Evolutionary conservation across 768 basidiomycete species (phyloP).

Genomic region (Podaxis mareebaensis): DNA sequence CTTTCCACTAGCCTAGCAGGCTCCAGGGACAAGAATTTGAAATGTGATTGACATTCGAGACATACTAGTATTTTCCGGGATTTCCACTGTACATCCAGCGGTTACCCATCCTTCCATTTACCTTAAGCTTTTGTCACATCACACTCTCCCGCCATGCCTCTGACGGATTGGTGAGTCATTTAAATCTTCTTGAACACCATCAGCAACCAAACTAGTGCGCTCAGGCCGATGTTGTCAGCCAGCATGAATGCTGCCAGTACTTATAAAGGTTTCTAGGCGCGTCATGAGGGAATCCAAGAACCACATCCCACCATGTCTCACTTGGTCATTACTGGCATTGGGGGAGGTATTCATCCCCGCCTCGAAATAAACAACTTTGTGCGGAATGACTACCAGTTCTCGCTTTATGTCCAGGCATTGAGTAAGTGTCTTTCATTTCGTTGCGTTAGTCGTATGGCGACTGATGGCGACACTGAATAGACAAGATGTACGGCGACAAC

Average conservation of each 20-base stretch:
- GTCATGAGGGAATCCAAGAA: too few relatives aligned
- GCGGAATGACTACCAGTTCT: conserved; percentile 43
- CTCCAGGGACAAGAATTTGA: too few relatives aligned
- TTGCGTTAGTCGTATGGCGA: not conserved
- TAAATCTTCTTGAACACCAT: too few relatives aligned
- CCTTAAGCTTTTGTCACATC: too few relatives aligned
- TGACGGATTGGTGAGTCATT: too few relatives aligned
- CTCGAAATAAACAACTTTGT: conserved; percentile 46
- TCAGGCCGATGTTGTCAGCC: not conserved
- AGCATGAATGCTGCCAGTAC: not conserved
- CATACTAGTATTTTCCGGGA: too few relatives aligned
- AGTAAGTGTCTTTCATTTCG: conserved; percentile 29
- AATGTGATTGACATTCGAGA: too few relatives aligned
- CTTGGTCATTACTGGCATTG: conserved; percentile 28
- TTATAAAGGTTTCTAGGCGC: not conserved
- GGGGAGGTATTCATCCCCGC: conserved; percentile 35
- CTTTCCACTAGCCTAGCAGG: too few relatives aligned
- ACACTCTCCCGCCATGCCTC: too few relatives aligned
- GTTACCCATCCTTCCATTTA: too few relatives aligned
- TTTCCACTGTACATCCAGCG: too few relatives aligned
- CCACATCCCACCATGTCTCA: not conserved
- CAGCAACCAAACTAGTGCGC: too few relatives aligned
- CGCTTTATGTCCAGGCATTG: conserved; percentile 52
- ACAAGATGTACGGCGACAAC: conserved; percentile 28
- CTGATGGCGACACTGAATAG: conserved; percentile 20